These are phyloP conservation scores for Nicotiana attenuata DNA, from an alignment of 257 asterid species.

Conservation along the genomic window DNA sequence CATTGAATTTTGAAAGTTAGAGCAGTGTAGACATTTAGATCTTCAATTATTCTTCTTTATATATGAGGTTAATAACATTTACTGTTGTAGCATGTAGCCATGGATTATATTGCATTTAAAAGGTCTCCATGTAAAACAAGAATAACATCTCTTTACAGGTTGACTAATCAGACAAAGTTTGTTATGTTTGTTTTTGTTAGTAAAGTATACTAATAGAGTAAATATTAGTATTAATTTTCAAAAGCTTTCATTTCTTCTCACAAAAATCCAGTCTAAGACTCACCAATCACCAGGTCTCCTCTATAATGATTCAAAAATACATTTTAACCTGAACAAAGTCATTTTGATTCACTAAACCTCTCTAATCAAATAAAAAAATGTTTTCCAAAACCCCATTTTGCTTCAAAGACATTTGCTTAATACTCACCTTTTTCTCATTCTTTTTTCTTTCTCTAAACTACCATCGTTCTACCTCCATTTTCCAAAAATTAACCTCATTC, in stretches of 20 bases:
- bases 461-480: not conserved
- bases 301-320: not conserved
- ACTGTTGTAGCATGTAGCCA: too few species aligned
- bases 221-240: not conserved
- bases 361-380: not conserved
- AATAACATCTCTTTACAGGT: not conserved
- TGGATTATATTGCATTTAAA: too few species aligned
- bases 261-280: not conserved
- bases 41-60: too few species aligned
- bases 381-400: not conserved
- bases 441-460: slow-evolving; percentile 2
- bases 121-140: not conserved
- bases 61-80: too few species aligned
- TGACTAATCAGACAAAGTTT: not conserved
- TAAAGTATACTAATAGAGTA: not conserved
- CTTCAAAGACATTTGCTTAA: slow-evolving; percentile 10
- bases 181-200: not conserved
- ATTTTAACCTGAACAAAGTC: not conserved
- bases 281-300: not conserved
- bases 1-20: too few species aligned
- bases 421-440: not conserved
- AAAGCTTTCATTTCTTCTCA: not conserved
- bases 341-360: not conserved
- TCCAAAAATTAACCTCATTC: not conserved
- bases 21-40: too few species aligned